phyloP scores from a whole-genome alignment of 2,329 filamentous ascomycete genomes.

The Metarhizium brunneum region DNA sequence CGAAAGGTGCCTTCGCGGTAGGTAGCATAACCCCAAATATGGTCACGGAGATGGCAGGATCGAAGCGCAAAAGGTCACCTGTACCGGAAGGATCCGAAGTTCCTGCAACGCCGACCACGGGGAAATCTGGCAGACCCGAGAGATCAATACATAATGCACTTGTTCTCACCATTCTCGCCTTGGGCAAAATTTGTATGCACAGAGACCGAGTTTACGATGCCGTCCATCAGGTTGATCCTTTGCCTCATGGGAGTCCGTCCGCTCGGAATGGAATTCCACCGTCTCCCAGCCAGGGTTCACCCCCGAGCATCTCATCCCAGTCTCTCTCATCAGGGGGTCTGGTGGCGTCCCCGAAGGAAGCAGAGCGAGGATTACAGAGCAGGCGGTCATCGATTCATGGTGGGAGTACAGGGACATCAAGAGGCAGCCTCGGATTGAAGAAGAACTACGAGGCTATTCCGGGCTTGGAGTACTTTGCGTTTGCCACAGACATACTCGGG shows the following conservation, averaged over 20 bases:
- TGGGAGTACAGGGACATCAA: constrained; percentile 9
- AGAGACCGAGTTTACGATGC: constrained; percentile 48
- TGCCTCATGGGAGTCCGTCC: constrained; percentile 25
- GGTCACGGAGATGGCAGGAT: constrained; percentile 20
- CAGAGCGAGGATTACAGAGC: constrained; percentile 34
- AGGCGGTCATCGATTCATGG: constrained; percentile 45
- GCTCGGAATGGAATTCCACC: constrained; percentile 41
- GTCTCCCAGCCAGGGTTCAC: constrained; percentile 47
- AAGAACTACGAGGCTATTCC: constrained; percentile 78
- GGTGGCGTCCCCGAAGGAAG: constrained; percentile 40
- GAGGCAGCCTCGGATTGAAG: constrained; percentile 22
- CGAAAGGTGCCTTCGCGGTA: constrained; percentile 23
- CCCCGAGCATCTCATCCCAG: constrained; percentile 34
- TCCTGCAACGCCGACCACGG: constrained; percentile 18
- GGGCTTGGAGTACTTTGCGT: constrained; percentile 81
- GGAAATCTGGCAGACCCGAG: constrained; percentile 41
- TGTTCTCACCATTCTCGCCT: constrained; percentile 70
- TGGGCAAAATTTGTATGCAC: constrained; percentile 70
- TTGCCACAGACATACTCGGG: constrained; percentile 78
- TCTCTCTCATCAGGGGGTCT: constrained; percentile 39
- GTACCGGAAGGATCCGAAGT: constrained; percentile 24
- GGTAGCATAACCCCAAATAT: constrained; percentile 14
- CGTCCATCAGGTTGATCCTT: constrained; percentile 28
- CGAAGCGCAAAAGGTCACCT: constrained; percentile 50
- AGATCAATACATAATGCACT: constrained; percentile 72